Conservation (phyloP, 73 alveolate species). For the Loxodes magnus region DNA sequence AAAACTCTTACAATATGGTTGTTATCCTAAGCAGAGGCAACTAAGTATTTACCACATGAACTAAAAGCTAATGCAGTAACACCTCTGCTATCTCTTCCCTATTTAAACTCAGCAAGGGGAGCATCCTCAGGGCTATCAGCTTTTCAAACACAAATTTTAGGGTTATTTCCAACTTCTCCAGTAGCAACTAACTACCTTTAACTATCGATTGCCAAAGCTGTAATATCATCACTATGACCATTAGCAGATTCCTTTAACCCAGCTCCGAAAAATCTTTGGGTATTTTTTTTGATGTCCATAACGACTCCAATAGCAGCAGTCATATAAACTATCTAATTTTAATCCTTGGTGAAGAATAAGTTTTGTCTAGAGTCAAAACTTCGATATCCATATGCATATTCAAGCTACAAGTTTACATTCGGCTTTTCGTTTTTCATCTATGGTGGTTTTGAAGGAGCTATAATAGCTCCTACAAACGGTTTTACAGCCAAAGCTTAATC, state of each 20-base stretch:
- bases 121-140: slow-evolving; percentile 60
- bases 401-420: slow-evolving; percentile 64
- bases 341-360: slow-evolving; percentile 62
- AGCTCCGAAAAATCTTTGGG: slow-evolving; percentile 78
- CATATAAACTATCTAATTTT: slow-evolving; percentile 74
- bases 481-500: slow-evolving; percentile 71
- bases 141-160: slow-evolving; percentile 81
- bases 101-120: slow-evolving; percentile 58
- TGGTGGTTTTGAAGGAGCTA: slow-evolving; percentile 55
- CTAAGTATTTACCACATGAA: slow-evolving; percentile 68
- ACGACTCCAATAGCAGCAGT: slow-evolving; percentile 95
- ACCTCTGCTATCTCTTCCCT: slow-evolving; percentile 70
- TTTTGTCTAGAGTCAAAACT: slow-evolving; percentile 86
- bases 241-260: slow-evolving; percentile 47
- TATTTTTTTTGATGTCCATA: slow-evolving; percentile 61
- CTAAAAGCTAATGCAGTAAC: slow-evolving; percentile 76
- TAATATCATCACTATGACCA: slow-evolving; percentile 88
- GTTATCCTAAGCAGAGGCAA: slow-evolving; percentile 77
- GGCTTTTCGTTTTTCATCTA: slow-evolving; percentile 52
- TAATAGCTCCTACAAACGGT: slow-evolving; percentile 65
- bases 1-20: slow-evolving; percentile 79
- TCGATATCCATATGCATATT: slow-evolving; percentile 91
- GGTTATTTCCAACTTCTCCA: slow-evolving; percentile 89
- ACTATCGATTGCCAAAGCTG: slow-evolving; percentile 66
- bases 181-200: slow-evolving; percentile 75